phyloP scores from a whole-genome alignment of 2,329 filamentous ascomycete genomes.

The Exophiala spinifera region DNA sequence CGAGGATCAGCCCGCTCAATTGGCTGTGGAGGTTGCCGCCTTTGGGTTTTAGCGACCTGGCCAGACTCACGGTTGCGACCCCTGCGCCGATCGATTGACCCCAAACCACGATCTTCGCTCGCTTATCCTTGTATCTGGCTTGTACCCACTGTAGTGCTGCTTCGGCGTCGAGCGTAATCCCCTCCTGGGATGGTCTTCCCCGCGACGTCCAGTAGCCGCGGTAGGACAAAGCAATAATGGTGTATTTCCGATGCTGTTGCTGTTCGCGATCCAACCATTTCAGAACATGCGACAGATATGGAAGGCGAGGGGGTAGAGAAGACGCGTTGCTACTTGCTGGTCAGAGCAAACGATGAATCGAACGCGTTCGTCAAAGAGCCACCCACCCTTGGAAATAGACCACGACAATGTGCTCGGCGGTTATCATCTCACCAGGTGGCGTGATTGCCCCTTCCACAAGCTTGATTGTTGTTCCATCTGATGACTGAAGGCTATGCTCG shows the following conservation, averaged over 20 bases:
- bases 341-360: constrained; percentile 1
- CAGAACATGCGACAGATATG: constrained; percentile 46
- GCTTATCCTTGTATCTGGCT: constrained; percentile 36
- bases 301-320: constrained; percentile 47
- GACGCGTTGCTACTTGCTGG: constrained; percentile 37
- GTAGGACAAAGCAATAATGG: constrained; percentile 54
- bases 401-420: constrained; percentile 37
- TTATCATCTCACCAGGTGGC: not conserved
- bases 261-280: constrained; percentile 23
- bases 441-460: constrained; percentile 50
- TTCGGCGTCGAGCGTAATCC: constrained; percentile 66
- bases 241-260: constrained; percentile 29
- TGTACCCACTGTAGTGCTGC: constrained; percentile 64
- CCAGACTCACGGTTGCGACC: constrained; percentile 54
- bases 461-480: constrained; percentile 64
- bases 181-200: constrained; percentile 64
- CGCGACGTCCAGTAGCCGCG: constrained; percentile 76
- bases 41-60: constrained; percentile 14
- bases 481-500: constrained; percentile 58
- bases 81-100: constrained; percentile 75
- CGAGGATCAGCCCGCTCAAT: constrained; percentile 59
- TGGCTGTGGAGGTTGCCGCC: constrained; percentile 15
- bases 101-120: constrained; percentile 59
- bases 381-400: constrained; percentile 50
- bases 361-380: too few species aligned